phyloP scores from a whole-genome alignment of 2,329 filamentous ascomycete species.

The Blastomyces parvus region DNA sequence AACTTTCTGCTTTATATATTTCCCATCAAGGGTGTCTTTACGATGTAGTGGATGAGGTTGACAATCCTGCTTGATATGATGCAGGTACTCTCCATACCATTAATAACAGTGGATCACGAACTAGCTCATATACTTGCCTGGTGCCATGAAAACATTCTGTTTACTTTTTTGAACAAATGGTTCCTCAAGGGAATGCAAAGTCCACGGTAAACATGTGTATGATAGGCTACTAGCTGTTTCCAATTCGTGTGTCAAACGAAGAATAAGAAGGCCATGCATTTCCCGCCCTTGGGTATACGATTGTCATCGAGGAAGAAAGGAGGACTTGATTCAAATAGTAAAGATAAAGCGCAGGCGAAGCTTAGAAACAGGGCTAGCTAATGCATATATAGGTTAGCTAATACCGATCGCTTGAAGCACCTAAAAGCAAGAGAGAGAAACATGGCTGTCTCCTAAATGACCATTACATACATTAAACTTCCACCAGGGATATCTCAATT shows the following conservation, averaged over 20 bases:
- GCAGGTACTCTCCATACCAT: neutral
- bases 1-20: neutral
- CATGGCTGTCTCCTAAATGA: constrained; percentile 11
- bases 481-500: neutral
- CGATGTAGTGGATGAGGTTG: neutral
- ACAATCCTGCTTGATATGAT: neutral
- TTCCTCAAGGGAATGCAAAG: neutral
- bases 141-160: neutral
- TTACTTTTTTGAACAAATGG: neutral
- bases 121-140: neutral
- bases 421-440: constrained; percentile 6
- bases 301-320: neutral
- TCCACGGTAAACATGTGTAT: neutral
- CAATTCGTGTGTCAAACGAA: neutral
- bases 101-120: neutral
- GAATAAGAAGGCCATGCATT: neutral
- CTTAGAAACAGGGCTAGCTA: neutral
- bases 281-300: neutral
- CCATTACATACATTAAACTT: constrained; percentile 11
- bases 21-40: neutral
- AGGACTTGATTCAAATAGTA: neutral
- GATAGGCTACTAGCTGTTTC: neutral
- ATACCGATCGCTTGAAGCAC: neutral
- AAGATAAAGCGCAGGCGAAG: neutral
- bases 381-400: neutral